Evolutionary conservation across 208 protist species (phyloP).

Genomic region (Crithidia thermophila): DNA sequence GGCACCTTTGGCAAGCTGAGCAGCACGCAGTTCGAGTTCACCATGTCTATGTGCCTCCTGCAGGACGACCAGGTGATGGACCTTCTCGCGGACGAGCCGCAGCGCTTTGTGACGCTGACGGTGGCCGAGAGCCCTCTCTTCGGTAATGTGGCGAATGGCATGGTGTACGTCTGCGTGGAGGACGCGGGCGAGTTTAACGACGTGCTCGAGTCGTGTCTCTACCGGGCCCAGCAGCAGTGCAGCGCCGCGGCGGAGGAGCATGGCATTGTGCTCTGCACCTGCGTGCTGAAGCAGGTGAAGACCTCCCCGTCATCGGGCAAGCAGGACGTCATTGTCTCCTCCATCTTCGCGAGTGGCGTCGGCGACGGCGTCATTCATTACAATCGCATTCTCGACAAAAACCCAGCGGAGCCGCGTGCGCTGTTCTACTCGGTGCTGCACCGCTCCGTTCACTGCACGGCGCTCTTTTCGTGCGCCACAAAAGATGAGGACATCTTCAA

Average conservation of each 20-base stretch:
- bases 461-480: conserved; percentile 44
- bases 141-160: conserved; percentile 67
- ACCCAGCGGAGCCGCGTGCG: conserved; percentile 75
- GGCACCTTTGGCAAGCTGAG: conserved; percentile 51
- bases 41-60: conserved; percentile 60
- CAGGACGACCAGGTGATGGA: conserved; percentile 80
- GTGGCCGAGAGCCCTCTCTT: conserved; percentile 78
- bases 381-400: conserved; percentile 82
- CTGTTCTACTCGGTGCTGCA: conserved; percentile 79
- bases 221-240: conserved; percentile 22
- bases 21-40: conserved; percentile 37
- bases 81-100: conserved; percentile 41
- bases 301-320: conserved; percentile 34
- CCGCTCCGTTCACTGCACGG: conserved; percentile 57
- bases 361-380: conserved; percentile 77
- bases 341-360: conserved; percentile 72
- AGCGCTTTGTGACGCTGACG: conserved; percentile 42
- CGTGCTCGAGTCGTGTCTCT: conserved; percentile 50
- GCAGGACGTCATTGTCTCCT: conserved; percentile 70
- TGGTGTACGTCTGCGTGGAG: conserved; percentile 58
- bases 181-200: conserved; percentile 68
- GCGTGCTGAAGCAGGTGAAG: conserved; percentile 69
- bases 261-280: conserved; percentile 69
- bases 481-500: conserved; percentile 35
- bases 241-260: conserved; percentile 39